Evolutionary conservation across 192 early-diverging fungal species (phyloP).

Genomic region (Coemansia sp.): DNA sequence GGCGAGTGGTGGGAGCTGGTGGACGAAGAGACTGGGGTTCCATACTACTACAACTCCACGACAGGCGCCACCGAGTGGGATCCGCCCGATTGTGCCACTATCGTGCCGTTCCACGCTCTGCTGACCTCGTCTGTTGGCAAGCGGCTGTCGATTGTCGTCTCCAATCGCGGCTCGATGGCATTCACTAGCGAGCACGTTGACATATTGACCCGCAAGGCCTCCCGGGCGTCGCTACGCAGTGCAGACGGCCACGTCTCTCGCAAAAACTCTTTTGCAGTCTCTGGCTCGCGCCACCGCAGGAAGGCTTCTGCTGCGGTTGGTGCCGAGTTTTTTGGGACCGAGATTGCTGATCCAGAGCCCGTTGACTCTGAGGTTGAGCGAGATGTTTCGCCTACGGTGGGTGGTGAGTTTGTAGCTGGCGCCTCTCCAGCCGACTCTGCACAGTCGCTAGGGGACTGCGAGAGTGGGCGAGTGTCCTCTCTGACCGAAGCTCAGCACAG

Average conservation of each 20-base stretch:
- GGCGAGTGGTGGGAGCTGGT: conserved; percentile 98
- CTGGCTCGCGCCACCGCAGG: conserved; percentile 12
- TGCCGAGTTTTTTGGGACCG: neutral
- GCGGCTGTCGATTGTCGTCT: conserved; percentile 67
- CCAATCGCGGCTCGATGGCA: conserved; percentile 51
- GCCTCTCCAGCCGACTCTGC: neutral
- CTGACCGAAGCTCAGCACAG: conserved; percentile 13
- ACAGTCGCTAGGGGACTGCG: neutral
- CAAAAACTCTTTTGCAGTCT: conserved; percentile 36
- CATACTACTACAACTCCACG: conserved; percentile 92
- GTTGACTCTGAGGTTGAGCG: neutral
- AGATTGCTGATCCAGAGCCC: neutral
- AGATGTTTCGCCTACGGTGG: neutral
- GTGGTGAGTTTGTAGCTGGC: neutral
- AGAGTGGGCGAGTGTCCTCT: neutral
- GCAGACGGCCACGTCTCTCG: conserved; percentile 37
- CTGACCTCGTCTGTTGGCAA: conserved; percentile 79
- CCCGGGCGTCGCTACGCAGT: conserved; percentile 41
- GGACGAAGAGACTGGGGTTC: conserved; percentile 81
- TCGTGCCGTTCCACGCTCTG: conserved; percentile 75
- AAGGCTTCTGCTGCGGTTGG: neutral
- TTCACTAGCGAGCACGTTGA: conserved; percentile 46
- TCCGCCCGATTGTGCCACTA: conserved; percentile 67
- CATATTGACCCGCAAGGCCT: conserved; percentile 39
- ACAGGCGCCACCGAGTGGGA: conserved; percentile 90